phyloP scores from a whole-genome alignment of 2,329 filamentous ascomycete genomes.

The Ophiostoma novo-ulmi region DNA sequence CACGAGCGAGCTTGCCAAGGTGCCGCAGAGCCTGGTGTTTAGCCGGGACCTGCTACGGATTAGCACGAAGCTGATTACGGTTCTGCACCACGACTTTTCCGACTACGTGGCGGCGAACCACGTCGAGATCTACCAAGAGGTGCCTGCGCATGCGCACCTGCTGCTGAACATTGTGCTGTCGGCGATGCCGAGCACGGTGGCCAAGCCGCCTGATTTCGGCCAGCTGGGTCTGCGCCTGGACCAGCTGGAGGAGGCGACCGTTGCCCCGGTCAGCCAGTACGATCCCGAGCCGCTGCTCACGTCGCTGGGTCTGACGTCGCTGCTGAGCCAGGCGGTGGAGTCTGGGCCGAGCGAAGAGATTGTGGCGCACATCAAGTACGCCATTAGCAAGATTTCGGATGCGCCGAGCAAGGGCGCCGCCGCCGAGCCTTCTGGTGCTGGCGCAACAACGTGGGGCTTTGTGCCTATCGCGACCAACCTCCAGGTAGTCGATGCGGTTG shows the following conservation, averaged over 20 bases:
- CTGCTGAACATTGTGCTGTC: slow-evolving; percentile 83
- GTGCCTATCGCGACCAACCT: slow-evolving; percentile 64
- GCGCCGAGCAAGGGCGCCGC: background rate
- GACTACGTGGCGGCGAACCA: slow-evolving; percentile 89
- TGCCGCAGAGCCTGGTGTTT: slow-evolving; percentile 60
- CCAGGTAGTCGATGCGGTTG: slow-evolving; percentile 70
- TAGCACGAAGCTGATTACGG: slow-evolving; percentile 72
- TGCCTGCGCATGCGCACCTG: slow-evolving; percentile 80
- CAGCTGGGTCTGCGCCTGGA: slow-evolving; percentile 71
- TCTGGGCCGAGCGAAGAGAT: slow-evolving; percentile 64
- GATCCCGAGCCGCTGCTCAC: slow-evolving; percentile 55
- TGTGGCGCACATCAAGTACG: slow-evolving; percentile 70
- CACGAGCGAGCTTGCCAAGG: slow-evolving; percentile 69
- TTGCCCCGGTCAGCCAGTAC: slow-evolving; percentile 59
- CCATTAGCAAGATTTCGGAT: slow-evolving; percentile 53
- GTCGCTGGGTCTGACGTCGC: slow-evolving; percentile 51
- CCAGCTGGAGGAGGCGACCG: slow-evolving; percentile 66
- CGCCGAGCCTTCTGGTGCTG: background rate
- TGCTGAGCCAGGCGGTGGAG: slow-evolving; percentile 56
- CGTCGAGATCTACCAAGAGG: slow-evolving; percentile 70
- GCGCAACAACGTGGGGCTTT: slow-evolving; percentile 43
- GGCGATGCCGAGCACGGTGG: slow-evolving; percentile 63
- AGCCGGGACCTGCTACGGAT: slow-evolving; percentile 82
- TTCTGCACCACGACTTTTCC: slow-evolving; percentile 89
- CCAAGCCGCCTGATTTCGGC: slow-evolving; percentile 69